Evolutionary conservation across 2,329 filamentous ascomycete species (phyloP).

Genomic region (Epicoccum sorghinum): DNA sequence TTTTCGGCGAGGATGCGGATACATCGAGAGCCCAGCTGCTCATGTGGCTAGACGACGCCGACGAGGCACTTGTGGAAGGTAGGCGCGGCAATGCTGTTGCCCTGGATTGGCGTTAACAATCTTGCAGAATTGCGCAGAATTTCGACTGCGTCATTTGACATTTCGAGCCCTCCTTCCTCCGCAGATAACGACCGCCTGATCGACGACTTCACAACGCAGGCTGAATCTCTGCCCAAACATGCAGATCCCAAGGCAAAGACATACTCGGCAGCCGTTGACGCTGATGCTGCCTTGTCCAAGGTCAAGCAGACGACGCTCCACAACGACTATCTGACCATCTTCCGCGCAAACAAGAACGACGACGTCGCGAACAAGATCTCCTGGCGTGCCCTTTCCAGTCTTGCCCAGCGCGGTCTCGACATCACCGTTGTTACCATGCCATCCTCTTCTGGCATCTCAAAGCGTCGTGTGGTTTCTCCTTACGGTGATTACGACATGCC

Average conservation of each 20-base stretch:
- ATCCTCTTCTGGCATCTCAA: constrained; percentile 31
- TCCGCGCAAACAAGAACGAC: constrained; percentile 32
- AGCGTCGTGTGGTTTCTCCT: constrained; percentile 37
- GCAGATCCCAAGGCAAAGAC: constrained; percentile 35
- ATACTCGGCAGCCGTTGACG: constrained; percentile 33
- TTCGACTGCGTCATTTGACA: constrained; percentile 33
- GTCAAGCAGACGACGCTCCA: constrained; percentile 27
- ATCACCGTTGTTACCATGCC: constrained; percentile 49
- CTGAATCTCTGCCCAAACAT: constrained; percentile 36
- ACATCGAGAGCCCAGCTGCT: constrained; percentile 39
- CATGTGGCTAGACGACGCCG: constrained; percentile 50
- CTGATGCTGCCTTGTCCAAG: constrained; percentile 26
- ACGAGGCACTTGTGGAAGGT: constrained; percentile 43
- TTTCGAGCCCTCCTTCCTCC: constrained; percentile 39
- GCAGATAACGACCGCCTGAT: constrained; percentile 46
- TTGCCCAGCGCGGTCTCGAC: constrained; percentile 29
- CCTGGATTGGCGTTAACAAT: constrained; percentile 21
- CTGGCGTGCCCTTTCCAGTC: constrained; percentile 20
- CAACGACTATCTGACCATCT: constrained; percentile 40
- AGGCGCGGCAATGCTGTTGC: constrained; percentile 2
- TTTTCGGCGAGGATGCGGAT: constrained; percentile 46
- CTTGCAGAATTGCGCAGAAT: constrained; percentile 1
- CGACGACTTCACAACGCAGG: constrained; percentile 45
- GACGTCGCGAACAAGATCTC: constrained; percentile 22
- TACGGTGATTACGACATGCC: constrained; percentile 46